Percentiles rank a stretch among this genome's conserved stretches.
Conservation (phyloP, 78 protist species). For the Emiliania huxleyi region DNA sequence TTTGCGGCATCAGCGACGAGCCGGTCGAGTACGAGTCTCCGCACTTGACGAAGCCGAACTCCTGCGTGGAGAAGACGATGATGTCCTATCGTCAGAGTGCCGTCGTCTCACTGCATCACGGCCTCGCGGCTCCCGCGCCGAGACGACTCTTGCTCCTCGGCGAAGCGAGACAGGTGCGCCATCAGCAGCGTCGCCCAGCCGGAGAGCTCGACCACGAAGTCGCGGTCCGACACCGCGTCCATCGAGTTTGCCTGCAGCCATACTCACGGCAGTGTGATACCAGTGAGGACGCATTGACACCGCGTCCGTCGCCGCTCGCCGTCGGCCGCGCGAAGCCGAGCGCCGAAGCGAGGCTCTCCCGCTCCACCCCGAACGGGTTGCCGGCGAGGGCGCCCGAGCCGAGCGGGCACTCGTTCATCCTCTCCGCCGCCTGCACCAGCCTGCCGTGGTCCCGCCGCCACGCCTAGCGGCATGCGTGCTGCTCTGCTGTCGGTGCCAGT, state of each 20-base stretch:
- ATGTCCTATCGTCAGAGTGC: no score
- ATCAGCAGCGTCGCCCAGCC: conserved; percentile 49
- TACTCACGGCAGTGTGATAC: no score
- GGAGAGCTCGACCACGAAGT: conserved; percentile 70
- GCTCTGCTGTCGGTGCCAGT: no score
- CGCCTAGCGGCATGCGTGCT: no score
- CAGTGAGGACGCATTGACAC: no score
- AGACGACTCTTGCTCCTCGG: no score
- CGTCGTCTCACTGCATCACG: no score
- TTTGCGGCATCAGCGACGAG: conserved; percentile 78
- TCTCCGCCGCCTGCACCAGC: background rate
- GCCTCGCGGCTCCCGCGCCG: no score
- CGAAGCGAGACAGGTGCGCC: conserved; percentile 54
- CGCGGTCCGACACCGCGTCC: conserved; percentile 67
- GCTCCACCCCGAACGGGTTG: conserved; percentile 67
- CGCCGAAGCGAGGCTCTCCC: conserved; percentile 51
- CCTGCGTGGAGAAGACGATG: conserved; percentile 63
- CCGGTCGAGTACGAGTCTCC: conserved; percentile 68
- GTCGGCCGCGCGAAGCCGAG: conserved; percentile 53
- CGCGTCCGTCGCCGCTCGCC: no score
- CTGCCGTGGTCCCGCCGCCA: conserved; percentile 54
- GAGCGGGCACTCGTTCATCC: conserved; percentile 13
- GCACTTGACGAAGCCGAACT: conserved; percentile 59
- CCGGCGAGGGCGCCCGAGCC: conserved; percentile 77
- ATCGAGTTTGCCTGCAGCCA: no score